Evolutionary conservation across 2,329 filamentous ascomycete species (phyloP).

Genomic region (Diaporthe sp.): DNA sequence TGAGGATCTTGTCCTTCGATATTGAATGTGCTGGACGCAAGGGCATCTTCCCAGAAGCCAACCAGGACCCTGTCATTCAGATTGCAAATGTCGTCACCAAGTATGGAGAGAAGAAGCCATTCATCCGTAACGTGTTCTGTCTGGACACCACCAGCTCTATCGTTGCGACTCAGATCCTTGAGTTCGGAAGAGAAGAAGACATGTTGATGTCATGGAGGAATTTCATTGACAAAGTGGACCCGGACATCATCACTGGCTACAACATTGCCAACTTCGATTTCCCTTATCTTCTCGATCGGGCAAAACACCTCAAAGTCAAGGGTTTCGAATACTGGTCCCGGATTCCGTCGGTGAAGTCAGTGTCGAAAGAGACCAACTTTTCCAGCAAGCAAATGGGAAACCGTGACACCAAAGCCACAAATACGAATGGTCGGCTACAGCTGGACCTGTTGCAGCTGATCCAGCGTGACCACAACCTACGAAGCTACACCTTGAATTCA

Average conservation of each 20-base stretch:
- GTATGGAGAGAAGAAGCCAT: conserved; percentile 96
- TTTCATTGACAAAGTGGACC: conserved; percentile 90
- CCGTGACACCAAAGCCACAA: conserved; percentile 93
- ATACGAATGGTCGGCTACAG: conserved; percentile 93
- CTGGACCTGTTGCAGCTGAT: conserved; percentile 95
- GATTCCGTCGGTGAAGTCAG: conserved; percentile 78
- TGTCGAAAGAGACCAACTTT: conserved; percentile 84
- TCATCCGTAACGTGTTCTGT: conserved; percentile 96
- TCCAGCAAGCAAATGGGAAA: conserved; percentile 99
- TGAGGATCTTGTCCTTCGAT: conserved; percentile 95
- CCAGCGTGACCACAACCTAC: conserved; percentile 92
- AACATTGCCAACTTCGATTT: conserved; percentile 99
- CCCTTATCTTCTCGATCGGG: conserved; percentile 91
- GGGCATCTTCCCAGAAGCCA: conserved; percentile 94
- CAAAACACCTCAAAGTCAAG: conserved; percentile 82
- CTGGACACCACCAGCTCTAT: conserved; percentile 93
- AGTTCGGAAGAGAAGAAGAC: conserved; percentile 83
- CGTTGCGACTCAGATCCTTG: conserved; percentile 92
- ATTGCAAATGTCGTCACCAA: conserved; percentile 96
- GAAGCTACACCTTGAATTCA: conserved; percentile 97
- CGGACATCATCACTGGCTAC: conserved; percentile 98
- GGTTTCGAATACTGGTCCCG: conserved; percentile 92
- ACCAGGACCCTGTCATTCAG: conserved; percentile 94
- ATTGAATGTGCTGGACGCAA: conserved; percentile 99
- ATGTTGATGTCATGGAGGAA: conserved; percentile 95